These are phyloP conservation scores for Ustilago bromivora DNA, from an alignment of 1,284 basidiomycete genomes.

Conservation along the genomic window DNA sequence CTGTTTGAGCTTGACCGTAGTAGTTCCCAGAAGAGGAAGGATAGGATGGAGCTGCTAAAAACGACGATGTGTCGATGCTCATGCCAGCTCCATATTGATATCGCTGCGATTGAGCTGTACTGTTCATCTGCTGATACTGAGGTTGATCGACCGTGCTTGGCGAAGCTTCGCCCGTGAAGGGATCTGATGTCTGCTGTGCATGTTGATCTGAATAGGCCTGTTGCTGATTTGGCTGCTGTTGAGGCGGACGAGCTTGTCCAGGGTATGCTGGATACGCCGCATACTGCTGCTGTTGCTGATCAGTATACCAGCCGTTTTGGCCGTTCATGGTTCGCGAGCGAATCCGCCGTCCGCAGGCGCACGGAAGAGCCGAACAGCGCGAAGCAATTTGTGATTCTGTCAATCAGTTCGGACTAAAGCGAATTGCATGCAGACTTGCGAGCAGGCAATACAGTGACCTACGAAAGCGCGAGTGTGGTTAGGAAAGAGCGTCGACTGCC, in stretches of 20 bases:
- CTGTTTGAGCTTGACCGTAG: constrained; percentile 1
- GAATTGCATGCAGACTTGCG: not conserved
- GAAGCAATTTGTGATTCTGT: not conserved
- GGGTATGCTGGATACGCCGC: constrained; percentile 4
- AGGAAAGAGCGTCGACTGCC: not conserved
- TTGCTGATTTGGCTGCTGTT: constrained; percentile 2
- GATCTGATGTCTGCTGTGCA: constrained; percentile 15
- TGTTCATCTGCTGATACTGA: constrained; percentile 9
- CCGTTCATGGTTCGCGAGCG: constrained; percentile 20
- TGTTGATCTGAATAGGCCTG: constrained; percentile 15
- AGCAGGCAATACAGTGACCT: too few species aligned
- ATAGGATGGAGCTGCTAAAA: not conserved
- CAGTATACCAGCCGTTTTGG: constrained; percentile 31
- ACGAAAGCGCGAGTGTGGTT: not conserved
- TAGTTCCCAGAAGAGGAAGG: not conserved
- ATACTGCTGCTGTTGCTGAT: constrained; percentile 17
- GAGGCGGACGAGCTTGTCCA: constrained; percentile 15
- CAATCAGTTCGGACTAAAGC: not conserved
- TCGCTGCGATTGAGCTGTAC: constrained; percentile 6
- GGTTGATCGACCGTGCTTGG: not conserved
- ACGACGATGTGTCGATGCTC: not conserved
- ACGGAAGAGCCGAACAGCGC: constrained; percentile 12
- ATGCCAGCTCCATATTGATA: constrained; percentile 10
- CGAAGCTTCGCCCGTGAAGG: constrained; percentile 5
- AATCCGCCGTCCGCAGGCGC: not conserved